Conservation (phyloP, 164 flowering plant species). For the Buxus sempervirens region DNA sequence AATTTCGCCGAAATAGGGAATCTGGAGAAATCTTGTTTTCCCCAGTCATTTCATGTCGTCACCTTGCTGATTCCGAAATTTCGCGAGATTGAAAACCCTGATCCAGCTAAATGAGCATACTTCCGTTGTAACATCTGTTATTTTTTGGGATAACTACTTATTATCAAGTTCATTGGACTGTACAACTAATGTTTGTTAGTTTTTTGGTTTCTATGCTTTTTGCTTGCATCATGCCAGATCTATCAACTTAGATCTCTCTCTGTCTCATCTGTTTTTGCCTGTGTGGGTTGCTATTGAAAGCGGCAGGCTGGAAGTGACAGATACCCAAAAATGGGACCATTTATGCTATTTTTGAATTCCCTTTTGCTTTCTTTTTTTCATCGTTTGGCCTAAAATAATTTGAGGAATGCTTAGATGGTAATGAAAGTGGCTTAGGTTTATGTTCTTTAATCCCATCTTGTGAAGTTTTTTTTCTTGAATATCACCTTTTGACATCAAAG, state of each 20-base stretch:
- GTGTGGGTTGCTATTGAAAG: conserved; percentile 82
- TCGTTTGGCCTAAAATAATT: too few species aligned
- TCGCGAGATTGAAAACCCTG: too few species aligned
- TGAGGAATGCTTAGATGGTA: too few species aligned
- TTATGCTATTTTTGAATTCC: conserved; percentile 35
- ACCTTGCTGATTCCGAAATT: too few species aligned
- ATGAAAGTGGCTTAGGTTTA: neutral
- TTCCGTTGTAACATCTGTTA: conserved; percentile 84
- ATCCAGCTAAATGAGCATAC: conserved; percentile 68
- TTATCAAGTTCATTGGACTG: conserved; percentile 83
- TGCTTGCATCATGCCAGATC: neutral
- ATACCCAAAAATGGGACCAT: conserved; percentile 81
- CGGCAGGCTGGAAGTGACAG: conserved; percentile 87
- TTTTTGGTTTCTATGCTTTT: neutral
- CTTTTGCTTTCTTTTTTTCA: neutral
- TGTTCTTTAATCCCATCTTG: too few species aligned
- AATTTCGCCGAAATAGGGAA: too few species aligned
- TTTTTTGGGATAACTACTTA: conserved; percentile 94
- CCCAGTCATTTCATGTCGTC: too few species aligned
- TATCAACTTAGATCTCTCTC: conserved; percentile 4
- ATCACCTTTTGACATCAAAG: too few species aligned
- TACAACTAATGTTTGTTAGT: conserved; percentile 69
- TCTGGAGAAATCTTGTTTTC: too few species aligned
- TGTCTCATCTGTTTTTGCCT: conserved; percentile 35
- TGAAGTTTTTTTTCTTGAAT: too few species aligned